These are phyloP conservation scores for Solanum tacnaense DNA, from an alignment of 257 asterid species.

Conservation along the genomic window DNA sequence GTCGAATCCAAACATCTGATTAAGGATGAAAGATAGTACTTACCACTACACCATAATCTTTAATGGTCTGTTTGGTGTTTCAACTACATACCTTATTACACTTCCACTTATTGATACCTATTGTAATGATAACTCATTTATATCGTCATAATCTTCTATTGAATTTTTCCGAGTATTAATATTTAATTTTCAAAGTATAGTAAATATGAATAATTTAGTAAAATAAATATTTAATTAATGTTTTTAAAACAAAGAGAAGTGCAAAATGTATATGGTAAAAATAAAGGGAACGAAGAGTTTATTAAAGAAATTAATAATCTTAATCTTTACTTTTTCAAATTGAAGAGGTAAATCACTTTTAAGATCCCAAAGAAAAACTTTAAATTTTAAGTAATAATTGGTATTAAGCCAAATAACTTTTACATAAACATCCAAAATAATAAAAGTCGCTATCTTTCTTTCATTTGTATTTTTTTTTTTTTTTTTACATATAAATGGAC, in stretches of 20 bases:
- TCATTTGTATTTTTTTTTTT: background rate
- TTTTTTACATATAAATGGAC: background rate
- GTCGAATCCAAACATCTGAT: no score
- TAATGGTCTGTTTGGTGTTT: no score
- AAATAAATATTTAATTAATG: no score
- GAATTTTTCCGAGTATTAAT: no score
- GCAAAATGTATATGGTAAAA: background rate
- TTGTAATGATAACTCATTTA: no score
- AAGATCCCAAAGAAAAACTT: background rate
- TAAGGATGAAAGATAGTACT: no score
- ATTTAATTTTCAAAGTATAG: no score
- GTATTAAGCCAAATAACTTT: background rate
- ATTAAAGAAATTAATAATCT: background rate
- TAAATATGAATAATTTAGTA: no score
- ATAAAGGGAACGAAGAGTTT: background rate
- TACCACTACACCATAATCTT: fast-evolving
- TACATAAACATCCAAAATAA: background rate
- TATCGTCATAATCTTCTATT: no score
- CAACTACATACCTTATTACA: no score
- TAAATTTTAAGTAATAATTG: background rate
- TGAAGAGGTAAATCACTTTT: background rate
- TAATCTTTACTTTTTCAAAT: background rate
- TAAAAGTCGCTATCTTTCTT: background rate
- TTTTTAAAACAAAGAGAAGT: no score
- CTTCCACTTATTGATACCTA: no score